Evolutionary conservation across 164 flowering plant species (phyloP).

Genomic region (Annona cherimola): DNA sequence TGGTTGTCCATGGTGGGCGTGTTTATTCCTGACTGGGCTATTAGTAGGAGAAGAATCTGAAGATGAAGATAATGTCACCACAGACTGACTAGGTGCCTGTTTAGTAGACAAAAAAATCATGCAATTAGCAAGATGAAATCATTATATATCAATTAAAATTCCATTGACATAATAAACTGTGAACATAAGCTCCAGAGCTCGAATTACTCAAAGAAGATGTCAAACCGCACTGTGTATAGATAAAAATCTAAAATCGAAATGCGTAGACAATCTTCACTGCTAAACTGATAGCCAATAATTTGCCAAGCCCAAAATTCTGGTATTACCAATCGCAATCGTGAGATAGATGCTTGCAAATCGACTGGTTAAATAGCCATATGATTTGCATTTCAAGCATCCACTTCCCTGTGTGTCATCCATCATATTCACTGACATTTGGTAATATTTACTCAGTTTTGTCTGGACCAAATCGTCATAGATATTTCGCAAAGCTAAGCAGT

Average conservation of each 20-base stretch:
- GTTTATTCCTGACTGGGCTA: conserved; percentile 26
- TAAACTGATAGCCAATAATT: background rate
- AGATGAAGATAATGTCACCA: conserved; percentile 45
- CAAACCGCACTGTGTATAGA: background rate
- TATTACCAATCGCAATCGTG: background rate
- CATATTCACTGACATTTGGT: too few relatives aligned
- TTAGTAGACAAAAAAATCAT: conserved; percentile 9
- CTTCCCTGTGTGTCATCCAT: background rate
- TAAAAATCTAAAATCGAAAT: background rate
- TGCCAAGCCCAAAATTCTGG: background rate
- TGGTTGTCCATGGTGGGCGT: conserved; percentile 15
- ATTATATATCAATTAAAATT: background rate
- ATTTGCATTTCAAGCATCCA: too few relatives aligned
- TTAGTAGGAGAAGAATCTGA: conserved; percentile 40
- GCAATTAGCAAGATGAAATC: background rate
- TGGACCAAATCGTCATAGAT: background rate
- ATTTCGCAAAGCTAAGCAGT: background rate
- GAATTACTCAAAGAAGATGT: background rate
- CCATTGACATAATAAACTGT: background rate
- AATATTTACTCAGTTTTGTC: too few relatives aligned
- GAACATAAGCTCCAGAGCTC: too few relatives aligned
- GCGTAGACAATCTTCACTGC: background rate
- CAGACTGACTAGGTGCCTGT: conserved; percentile 37
- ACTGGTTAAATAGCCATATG: background rate
- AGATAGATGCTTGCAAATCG: background rate